Conservation (phyloP, 2,329 filamentous ascomycete genomes). For the Leptographium flavum region DNA sequence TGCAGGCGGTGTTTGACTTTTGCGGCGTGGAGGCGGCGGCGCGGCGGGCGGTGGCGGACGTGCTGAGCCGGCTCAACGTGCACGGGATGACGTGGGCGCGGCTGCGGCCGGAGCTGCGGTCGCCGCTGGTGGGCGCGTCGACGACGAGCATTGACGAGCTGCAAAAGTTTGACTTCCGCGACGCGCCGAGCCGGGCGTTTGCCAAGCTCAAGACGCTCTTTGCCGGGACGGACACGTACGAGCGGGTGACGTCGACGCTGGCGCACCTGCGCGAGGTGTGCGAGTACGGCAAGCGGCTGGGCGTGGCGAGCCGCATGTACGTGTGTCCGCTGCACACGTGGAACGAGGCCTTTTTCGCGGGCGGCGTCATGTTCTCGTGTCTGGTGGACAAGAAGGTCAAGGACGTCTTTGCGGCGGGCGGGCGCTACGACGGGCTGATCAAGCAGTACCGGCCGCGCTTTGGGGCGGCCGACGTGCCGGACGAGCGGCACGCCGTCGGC, state of each 20-base stretch:
- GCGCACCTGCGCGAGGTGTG: conserved; percentile 69
- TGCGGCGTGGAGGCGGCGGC: conserved; percentile 62
- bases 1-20: conserved; percentile 80
- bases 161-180: conserved; percentile 78
- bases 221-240: conserved; percentile 51
- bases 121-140: conserved; percentile 66
- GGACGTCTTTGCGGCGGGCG: conserved; percentile 84
- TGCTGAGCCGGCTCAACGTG: conserved; percentile 76
- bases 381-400: conserved; percentile 71
- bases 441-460: conserved; percentile 65
- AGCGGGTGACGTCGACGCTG: conserved; percentile 61
- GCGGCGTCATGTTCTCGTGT: conserved; percentile 80
- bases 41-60: conserved; percentile 62
- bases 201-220: conserved; percentile 44
- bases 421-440: conserved; percentile 82
- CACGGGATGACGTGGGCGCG: conserved; percentile 69
- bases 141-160: conserved; percentile 86
- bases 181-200: conserved; percentile 41
- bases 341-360: conserved; percentile 81
- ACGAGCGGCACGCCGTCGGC: conserved; percentile 71
- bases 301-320: conserved; percentile 64
- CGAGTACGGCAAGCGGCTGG: conserved; percentile 61
- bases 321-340: conserved; percentile 75
- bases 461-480: conserved; percentile 36
- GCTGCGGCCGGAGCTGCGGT: conserved; percentile 67